Evolutionary conservation across 768 basidiomycete species (phyloP).

Genomic region (Leccinum incarnatum): DNA sequence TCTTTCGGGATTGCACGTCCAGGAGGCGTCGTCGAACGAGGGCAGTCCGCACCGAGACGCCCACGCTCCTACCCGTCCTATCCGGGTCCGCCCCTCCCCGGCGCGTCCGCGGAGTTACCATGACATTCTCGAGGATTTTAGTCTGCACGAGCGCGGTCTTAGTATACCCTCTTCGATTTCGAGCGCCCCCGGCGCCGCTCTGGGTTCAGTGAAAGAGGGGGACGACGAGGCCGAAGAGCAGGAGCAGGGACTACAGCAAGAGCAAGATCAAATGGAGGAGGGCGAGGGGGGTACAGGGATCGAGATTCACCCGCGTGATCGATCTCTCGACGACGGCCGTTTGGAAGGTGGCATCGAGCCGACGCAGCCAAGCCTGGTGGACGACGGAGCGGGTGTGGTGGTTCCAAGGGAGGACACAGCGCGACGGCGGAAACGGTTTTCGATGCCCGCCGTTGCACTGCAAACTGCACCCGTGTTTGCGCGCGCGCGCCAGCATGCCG

Average conservation of each 20-base stretch:
- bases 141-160: slow-evolving; percentile 32
- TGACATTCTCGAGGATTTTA: slow-evolving; percentile 65
- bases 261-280: not conserved
- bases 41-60: not conserved
- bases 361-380: not conserved
- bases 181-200: slow-evolving; percentile 23
- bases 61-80: slow-evolving; percentile 12
- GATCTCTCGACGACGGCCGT: not conserved
- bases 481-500: slow-evolving; percentile 36
- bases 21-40: not conserved
- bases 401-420: slow-evolving; percentile 56
- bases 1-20: not conserved
- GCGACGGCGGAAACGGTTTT: slow-evolving; percentile 66
- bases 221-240: slow-evolving; percentile 13
- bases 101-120: slow-evolving; percentile 61
- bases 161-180: slow-evolving; percentile 32
- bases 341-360: slow-evolving; percentile 6
- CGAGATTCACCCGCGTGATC: slow-evolving; percentile 1
- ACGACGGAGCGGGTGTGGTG: slow-evolving; percentile 9
- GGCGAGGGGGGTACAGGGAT: not conserved
- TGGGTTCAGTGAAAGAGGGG: slow-evolving; percentile 22
- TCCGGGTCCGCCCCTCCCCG: slow-evolving; percentile 33
- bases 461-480: slow-evolving; percentile 72
- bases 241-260: not conserved
- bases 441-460: slow-evolving; percentile 72